These are phyloP conservation scores for Umbilicaria muhlenbergii DNA, from an alignment of 495 filamentous ascomycete species.

Conservation along the genomic window DNA sequence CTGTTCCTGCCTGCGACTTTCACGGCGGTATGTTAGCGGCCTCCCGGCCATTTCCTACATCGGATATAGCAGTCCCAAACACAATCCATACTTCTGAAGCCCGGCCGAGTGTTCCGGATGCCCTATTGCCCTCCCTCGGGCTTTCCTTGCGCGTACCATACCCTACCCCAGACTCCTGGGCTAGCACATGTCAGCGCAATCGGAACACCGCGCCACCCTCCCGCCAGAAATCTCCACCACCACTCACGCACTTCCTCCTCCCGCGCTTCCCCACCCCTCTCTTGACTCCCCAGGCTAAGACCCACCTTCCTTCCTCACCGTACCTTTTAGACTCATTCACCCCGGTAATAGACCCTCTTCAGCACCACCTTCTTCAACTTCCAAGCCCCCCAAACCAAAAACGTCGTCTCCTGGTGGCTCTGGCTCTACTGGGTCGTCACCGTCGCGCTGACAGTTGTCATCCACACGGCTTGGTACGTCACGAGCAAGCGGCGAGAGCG, in stretches of 20 bases:
- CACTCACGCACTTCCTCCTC: too few species aligned
- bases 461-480: conserved; percentile 17
- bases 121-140: too few species aligned
- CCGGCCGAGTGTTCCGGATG: too few species aligned
- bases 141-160: too few species aligned
- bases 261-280: too few species aligned
- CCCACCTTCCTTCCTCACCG: too few species aligned
- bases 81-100: neutral
- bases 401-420: conserved; percentile 1
- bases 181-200: neutral
- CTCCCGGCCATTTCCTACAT: neutral
- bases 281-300: too few species aligned
- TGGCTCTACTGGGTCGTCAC: conserved; percentile 6
- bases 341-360: conserved; percentile 5
- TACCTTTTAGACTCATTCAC: too few species aligned
- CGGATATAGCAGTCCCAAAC: neutral
- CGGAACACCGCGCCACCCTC: neutral
- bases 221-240: too few species aligned
- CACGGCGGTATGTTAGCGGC: conserved; percentile 3
- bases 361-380: conserved; percentile 7
- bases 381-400: conserved; percentile 7
- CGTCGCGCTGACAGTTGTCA: neutral
- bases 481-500: conserved; percentile 1
- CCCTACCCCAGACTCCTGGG: too few species aligned
- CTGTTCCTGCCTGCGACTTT: conserved; percentile 22